Evolutionary conservation across 78 protist species (phyloP), one percentile per base, ranked within the genome.

Genomic region (Pelomyxa schiedti): DNA sequence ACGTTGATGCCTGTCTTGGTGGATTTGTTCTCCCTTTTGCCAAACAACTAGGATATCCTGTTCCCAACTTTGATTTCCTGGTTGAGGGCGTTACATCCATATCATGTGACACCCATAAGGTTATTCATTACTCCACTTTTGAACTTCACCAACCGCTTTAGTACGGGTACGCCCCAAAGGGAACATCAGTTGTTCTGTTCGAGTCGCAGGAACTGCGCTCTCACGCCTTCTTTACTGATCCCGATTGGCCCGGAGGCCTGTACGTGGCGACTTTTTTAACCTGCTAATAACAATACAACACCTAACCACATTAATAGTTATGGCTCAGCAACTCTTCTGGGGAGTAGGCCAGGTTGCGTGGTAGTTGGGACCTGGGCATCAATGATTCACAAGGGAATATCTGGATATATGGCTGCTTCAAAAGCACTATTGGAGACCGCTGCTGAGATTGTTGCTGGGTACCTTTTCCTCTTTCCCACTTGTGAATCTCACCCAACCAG

Each of bases 311-410:
- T 81, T 32, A 88, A 94, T 72, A 84, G 89, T 79, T 93, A 93
- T 40, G 96, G 93, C 0, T 86, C 96, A 1, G 93, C 94, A 16
- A 68, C 93, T 24, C 9, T 88, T 40, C 78, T 91, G 28, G 97
- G 97, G 7, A 71, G 86, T 7, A 36, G 95, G 24, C 83, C 93
- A 16, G 96, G 96, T 36, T 92, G 82, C 28, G 39, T 86, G 1
- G 80, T 93, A 4, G 97, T 94, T 5, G 87, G 81, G 4, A 68
- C 92, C 39, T 93, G 97, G 97, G 95, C 95, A 1, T 83, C 90
- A n/a, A 39, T 93, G 63, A 70, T 91, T 16, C 26, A 30, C n/a
- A 16, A 66, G 69, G 97, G 97, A 16, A 24, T 16, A 16, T 47
- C 58, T 16, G 58, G 58, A 16, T 47, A 24, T 16, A 16, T 47